Conservation (phyloP, 768 basidiomycete species). For the Agrocybe chaxingu region DNA sequence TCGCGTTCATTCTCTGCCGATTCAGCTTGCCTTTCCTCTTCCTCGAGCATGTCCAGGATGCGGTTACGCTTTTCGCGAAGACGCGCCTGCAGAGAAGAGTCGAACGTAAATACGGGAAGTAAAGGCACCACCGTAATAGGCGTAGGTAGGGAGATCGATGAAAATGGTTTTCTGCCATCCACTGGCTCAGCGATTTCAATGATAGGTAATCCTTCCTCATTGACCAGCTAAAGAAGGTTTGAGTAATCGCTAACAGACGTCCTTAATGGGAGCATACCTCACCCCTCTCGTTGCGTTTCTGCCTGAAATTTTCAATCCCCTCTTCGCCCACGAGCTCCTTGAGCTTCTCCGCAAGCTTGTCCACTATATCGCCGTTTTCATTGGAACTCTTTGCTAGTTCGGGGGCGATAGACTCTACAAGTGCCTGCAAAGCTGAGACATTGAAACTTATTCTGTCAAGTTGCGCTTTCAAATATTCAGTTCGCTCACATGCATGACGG, state of each 20-base stretch:
- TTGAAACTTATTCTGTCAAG: background rate
- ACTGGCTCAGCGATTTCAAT: slow-evolving; percentile 71
- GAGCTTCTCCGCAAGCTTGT: slow-evolving; percentile 57
- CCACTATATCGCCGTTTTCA: slow-evolving; percentile 43
- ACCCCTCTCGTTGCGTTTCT: slow-evolving; percentile 49
- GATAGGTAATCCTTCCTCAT: slow-evolving; percentile 79
- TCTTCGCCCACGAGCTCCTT: slow-evolving; percentile 52
- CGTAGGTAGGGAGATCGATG: slow-evolving; percentile 16
- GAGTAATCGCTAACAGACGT: slow-evolving; percentile 18
- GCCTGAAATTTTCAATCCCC: slow-evolving; percentile 25
- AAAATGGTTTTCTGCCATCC: slow-evolving; percentile 15
- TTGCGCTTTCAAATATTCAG: background rate
- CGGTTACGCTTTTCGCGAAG: slow-evolving; percentile 57
- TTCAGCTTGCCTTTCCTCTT: slow-evolving; percentile 56
- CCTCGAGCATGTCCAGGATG: slow-evolving; percentile 67
- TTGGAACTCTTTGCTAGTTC: slow-evolving; percentile 19
- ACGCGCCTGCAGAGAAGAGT: slow-evolving; percentile 44
- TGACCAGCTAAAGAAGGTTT: slow-evolving; percentile 47
- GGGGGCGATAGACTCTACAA: slow-evolving; percentile 37
- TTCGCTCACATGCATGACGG: slow-evolving; percentile 25
- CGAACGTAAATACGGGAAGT: slow-evolving; percentile 42
- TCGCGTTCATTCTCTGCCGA: slow-evolving; percentile 36
- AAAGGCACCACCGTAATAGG: slow-evolving; percentile 31
- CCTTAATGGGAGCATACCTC: slow-evolving; percentile 48
- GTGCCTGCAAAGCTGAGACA: slow-evolving; percentile 34